Base-by-base conservation (phyloP, 352 stramenopile genomes). In the Phytophthora citricola region DNA sequence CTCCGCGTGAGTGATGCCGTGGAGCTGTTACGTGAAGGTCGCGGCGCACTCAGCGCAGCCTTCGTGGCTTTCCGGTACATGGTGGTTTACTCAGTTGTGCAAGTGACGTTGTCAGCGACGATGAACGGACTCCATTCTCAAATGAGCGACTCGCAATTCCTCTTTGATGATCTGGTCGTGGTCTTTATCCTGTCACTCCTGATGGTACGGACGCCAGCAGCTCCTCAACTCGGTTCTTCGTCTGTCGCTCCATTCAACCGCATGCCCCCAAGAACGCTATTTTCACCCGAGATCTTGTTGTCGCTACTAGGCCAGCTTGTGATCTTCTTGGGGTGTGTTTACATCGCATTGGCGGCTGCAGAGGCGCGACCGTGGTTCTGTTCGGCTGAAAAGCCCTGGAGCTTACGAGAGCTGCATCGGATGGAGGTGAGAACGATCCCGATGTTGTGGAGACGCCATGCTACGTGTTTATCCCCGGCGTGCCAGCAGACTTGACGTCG, bases 11-110 rank as follows among this genome's bases (percentile, higher is more conserved):
- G 71, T 14, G 91, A 93, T 48, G 91, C 97, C 1, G 66, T 94
- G 1, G 85, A 91, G 52, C 61, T 98, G 20, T 54, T 98, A 10
- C 81, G 78, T 29, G 94, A 98, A 73, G 94, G 94, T 32, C 85
- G 92, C 15, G 95, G 91, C 46, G 87, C 92, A 29, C 78, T 98
- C 14, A 93, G 89, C 55, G 94, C 91, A 40, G 90, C 93, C 26
- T 93, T 98, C 26, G 78, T 92, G 6, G 76, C 78, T 4, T 98
- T 97, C 75, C 94, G 96, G 52, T 98, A 89, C 67, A 95, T 97
- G 85, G 91, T 98, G 44, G 80, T 98, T 45, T 98, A 97, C 77
- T 91, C 90, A 46, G 86, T 97, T 65, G 83, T 97, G 34, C 87
- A 96, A 66, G 78, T 93, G 15, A 90, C 82, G 11, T 66, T 92